Conservation (phyloP, 345 rosid species). For the Eucalyptus cloeziana region DNA sequence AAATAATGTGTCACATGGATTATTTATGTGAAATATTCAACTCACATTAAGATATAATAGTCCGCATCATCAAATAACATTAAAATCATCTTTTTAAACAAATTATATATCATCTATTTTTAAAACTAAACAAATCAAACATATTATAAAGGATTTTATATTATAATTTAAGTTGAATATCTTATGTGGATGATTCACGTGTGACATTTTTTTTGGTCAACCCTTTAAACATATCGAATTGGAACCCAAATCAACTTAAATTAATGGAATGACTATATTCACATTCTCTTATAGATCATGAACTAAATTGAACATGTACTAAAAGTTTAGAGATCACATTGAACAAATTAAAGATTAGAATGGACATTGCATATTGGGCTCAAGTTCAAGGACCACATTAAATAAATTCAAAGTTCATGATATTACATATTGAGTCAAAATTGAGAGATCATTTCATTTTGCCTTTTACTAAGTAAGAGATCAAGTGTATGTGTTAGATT, state of each 20-base stretch:
- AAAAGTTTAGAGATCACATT: background rate
- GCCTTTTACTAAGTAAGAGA: background rate
- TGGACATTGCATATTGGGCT: background rate
- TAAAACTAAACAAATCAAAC: background rate
- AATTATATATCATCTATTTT: background rate
- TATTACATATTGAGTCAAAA: background rate
- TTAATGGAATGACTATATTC: background rate
- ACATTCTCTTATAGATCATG: background rate
- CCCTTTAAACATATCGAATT: background rate
- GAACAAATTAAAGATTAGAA: background rate
- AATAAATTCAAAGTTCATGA: background rate
- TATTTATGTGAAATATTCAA: background rate
- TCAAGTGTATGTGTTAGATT: background rate
- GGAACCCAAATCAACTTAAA: background rate
- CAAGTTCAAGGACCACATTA: background rate
- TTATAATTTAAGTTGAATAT: background rate
- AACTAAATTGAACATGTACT: background rate
- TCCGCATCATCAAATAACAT: background rate
- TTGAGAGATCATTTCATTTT: background rate
- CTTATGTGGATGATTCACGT: background rate
- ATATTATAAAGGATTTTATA: background rate
- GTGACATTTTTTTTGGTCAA: background rate
- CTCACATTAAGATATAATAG: background rate
- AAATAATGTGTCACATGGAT: background rate
- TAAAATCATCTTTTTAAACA: background rate